Percentiles rank a stretch among this genome's conserved stretches.
Evolutionary conservation across 129 eudicot genomes (phyloP).

Genomic region (Calendula officinalis): DNA sequence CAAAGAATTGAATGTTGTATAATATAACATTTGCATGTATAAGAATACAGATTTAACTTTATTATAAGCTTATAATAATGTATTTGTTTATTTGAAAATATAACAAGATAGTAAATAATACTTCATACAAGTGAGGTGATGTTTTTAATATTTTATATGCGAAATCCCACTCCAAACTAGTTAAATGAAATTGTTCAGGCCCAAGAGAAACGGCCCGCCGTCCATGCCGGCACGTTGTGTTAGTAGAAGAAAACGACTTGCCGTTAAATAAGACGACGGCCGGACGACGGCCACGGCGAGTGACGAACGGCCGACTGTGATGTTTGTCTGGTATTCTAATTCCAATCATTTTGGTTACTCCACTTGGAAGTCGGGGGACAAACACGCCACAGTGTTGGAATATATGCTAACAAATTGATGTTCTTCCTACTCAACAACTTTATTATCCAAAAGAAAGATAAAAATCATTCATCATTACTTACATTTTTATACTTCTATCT

Average conservation of each 20-base stretch:
- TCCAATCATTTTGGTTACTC: constrained; percentile 3
- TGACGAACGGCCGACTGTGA: constrained; percentile 31
- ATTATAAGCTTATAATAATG: too few relatives aligned
- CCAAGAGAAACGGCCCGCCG: constrained; percentile 38
- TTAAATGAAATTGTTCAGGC: neutral
- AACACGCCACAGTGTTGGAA: constrained; percentile 25
- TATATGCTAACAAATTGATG: constrained; percentile 28
- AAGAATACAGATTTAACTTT: too few relatives aligned
- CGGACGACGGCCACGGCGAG: constrained; percentile 21
- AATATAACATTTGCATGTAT: too few relatives aligned
- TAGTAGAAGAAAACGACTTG: constrained; percentile 20
- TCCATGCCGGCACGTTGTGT: constrained; percentile 51
- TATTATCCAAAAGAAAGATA: neutral
- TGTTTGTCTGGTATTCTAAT: constrained; percentile 12
- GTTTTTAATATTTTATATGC: too few relatives aligned
- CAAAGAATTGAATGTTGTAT: too few relatives aligned
- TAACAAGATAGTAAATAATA: too few relatives aligned
- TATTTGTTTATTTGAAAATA: too few relatives aligned
- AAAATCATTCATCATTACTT: too few relatives aligned
- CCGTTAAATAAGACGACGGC: constrained; percentile 29
- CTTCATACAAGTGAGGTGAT: too few relatives aligned
- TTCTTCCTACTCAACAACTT: neutral
- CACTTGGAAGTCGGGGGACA: constrained; percentile 27
- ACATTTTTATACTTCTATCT: too few relatives aligned
- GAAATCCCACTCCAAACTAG: neutral